Base-by-base conservation (phyloP, 192 early-diverging fungal genomes). In the Neocallimastix lanati region DNA sequence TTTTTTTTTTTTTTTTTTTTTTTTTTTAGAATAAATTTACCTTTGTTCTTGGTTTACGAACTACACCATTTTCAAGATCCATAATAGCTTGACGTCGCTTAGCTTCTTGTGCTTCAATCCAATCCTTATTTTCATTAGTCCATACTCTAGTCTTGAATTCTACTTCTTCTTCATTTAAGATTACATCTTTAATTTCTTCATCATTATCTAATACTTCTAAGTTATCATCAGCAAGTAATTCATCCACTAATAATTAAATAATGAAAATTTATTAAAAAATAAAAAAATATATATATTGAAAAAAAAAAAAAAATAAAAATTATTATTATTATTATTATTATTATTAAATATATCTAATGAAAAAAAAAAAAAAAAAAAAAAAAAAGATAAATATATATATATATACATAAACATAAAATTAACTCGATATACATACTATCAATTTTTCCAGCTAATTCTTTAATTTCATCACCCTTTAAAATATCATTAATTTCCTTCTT, bases 41-140 rank as follows among this genome's bases (percentile, higher is more conserved):
- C 82, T 38, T 29, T n/a, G 81, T 15, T 80, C 28, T 67, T 30
- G 29, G 81, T 25, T 82, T 28, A 21, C 80, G 18, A 84, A 27
- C 13, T 7, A 13, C 11, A 40, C 37, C 28, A 28, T 83, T 50
- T 50, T 50, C 40, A 50, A 50, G 40, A 50, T 50, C 40, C 40
- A 50, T 50, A 21, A 50, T 50, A 4, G 40, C 40, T 50, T 50
- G 40, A 50, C 40, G 40, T 50, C 40, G 14, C 83, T 85, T 84
- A 67, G 86, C 80, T 80, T 86, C 85, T n/a, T 86, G 86, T 80
- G 87, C 88, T 77, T 88, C 87, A 33, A 96, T 84, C 84, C 91
- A 97, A 38, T 96, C 94, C 78, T 91, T 90, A 86, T 98, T 96
- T 36, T 93, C 89, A 38, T 89, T 89, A 80, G 90, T 94, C 97